Base-by-base conservation (phyloP, 2,329 filamentous ascomycete genomes). In the Xylariaceae sp. region DNA sequence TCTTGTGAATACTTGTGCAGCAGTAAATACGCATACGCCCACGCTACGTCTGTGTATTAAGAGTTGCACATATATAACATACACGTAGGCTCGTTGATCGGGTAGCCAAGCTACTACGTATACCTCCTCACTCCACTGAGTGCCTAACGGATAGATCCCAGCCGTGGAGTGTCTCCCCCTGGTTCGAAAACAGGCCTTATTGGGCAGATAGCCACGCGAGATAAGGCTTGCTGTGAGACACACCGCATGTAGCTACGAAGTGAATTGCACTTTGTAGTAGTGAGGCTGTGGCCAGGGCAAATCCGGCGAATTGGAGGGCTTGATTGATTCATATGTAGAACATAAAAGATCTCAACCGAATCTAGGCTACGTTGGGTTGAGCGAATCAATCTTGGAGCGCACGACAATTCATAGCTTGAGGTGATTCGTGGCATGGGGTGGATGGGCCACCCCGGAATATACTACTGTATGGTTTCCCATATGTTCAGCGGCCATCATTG, bases 181-280 rank as follows among this genome's bases (percentile, higher is more conserved):
- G 26, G 6, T n/a, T 24, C 9, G 24, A 41, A 13, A 8, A 10
- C 16, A 36, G n/a, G 33, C 32, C 23, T 33, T 10, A 49, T 48
- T 55, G 37, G 55, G 36, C 24, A 52, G 39, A 46, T 18, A 18
- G 15, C 55, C 48, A 46, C 32, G 52, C 50, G 35, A 50, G 40
- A 49, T 43, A 47, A 16, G 11, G 27, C 11, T 15, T 23, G 32
- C 33, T 41, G 35, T 50, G 40, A 37, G 35, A 53, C 41, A 27
- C 53, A 27, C 50, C 33, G 37, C 44, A 16, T 33, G 23, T 30
- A 27, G 20, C 21, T 35, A 21, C 23, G 8, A 42, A 42, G 42
- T 13, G 15, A 33, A 35, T 43, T 46, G 24, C 48, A 55, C n/a
- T 48, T 41, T n/a, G 30, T 15, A 20, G 44, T 18, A 40, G 10